These are phyloP conservation scores for Ziziphus jujuba DNA, from an alignment of 306 rosid species.

Conservation along the genomic window DNA sequence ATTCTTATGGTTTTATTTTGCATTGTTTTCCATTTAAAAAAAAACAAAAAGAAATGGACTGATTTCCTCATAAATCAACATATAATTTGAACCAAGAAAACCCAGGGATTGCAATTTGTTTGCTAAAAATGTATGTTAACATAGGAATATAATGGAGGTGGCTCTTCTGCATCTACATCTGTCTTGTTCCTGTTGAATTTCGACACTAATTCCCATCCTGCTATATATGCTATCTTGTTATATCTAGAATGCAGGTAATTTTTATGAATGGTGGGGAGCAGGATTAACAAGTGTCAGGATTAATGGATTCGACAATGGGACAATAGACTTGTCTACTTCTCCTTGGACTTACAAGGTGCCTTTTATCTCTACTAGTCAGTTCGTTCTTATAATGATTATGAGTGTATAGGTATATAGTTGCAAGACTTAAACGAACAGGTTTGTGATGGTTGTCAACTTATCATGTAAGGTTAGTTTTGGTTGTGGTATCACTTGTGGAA, in stretches of 20 bases:
- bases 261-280: constrained; percentile 82
- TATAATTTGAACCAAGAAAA: no score
- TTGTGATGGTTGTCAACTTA: no score
- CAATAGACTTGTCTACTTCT: constrained; percentile 65
- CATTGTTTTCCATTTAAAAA: no score
- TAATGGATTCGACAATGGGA: constrained; percentile 64
- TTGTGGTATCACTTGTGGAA: no score
- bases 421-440: background rate
- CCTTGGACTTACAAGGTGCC: constrained; percentile 86
- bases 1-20: no score
- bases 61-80: no score
- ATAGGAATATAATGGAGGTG: constrained; percentile 1
- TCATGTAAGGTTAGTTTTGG: no score
- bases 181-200: constrained; percentile 14
- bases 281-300: constrained; percentile 73
- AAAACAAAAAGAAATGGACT: no score
- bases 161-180: background rate
- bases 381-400: background rate
- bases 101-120: no score
- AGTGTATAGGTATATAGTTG: background rate
- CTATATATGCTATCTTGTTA: constrained; percentile 12
- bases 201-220: constrained; percentile 15
- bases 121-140: background rate
- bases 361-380: constrained; percentile 1
- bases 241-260: constrained; percentile 84